Evolutionary conservation across 1,284 basidiomycete genomes (phyloP), one percentile per base, ranked within the genome.

Genomic region (Moesziomyces globuligerus): DNA sequence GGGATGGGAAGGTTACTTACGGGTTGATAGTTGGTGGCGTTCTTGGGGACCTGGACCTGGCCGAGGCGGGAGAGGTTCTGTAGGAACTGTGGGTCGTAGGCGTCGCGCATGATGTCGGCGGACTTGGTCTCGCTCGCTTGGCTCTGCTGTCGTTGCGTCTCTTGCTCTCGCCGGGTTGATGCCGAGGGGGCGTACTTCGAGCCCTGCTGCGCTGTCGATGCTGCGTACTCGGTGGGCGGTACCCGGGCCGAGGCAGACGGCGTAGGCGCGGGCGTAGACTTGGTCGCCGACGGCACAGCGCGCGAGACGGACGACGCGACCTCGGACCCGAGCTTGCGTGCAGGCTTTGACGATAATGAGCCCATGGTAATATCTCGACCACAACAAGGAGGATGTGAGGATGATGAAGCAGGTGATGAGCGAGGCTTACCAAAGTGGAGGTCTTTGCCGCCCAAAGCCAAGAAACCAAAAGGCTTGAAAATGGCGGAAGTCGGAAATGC

Each of bases 261-360:
- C 9, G 50, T 26, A 26, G 58, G 28, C 6, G 45, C 42, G 29
- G 52, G 24, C 17, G 57, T 40, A 8, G 60, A 53, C 40, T 53
- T 56, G 24, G 60, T 55, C 23, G 64, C 59, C 20, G 61, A 50
- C 3, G 54, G 58, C 0, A 59, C 48, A 2, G 50, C 25, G 11
- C 67, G 45, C 3, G 62, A 47, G 34, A 70, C 62, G 17, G 72
- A 45, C 25, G 64, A 60, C 8, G 67, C 54, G 1, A 66, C 58
- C 23, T 61, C 45, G 8, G 52, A 60, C 1, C 65, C 72, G 9
- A 74, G 64, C 57, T 67, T 74, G 28, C 68, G 67, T 0, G 60
- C 64, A n/a, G 72, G 72, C 41, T 74, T 74, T 18, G 72, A 74
- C 1, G 68, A 59, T 20, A 68, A 56, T 11, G 72, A 74, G 9